A percentile compares a stretch with the other conserved stretches of the same genome.
These are phyloP conservation scores for Leccinellum albellum DNA, from an alignment of 768 basidiomycete species.

Conservation along the genomic window DNA sequence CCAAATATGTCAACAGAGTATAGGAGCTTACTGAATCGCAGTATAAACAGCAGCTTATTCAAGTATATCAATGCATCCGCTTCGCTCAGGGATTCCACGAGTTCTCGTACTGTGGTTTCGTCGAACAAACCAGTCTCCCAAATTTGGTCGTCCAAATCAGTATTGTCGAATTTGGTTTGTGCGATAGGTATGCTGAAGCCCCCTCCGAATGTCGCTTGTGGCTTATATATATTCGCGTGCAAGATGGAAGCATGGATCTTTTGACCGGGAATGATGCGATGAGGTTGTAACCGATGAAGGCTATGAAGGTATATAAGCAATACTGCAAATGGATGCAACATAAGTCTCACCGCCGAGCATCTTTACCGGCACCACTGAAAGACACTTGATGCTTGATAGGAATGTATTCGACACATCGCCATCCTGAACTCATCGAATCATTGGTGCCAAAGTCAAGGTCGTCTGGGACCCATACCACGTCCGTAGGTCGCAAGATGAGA, in stretches of 20 bases:
- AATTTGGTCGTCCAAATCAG: slow-evolving; percentile 3
- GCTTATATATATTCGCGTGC: slow-evolving; percentile 19
- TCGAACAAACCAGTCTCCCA: slow-evolving; percentile 25
- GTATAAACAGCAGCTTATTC: slow-evolving; percentile 18
- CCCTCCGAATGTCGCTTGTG: slow-evolving; percentile 16
- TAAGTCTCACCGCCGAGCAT: slow-evolving; percentile 14
- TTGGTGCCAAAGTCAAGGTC: slow-evolving; percentile 22
- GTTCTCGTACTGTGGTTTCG: slow-evolving; percentile 9
- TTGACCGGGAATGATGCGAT: slow-evolving; percentile 27
- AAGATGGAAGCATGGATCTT: slow-evolving; percentile 25
- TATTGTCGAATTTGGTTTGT: neutral
- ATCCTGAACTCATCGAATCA: slow-evolving; percentile 17
- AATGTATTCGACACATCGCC: slow-evolving; percentile 18
- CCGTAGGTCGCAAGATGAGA: slow-evolving; percentile 24
- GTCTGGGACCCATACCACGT: slow-evolving; percentile 27
- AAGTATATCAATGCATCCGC: slow-evolving; percentile 16
- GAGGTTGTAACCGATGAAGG: slow-evolving; percentile 15
- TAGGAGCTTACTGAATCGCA: slow-evolving; percentile 16
- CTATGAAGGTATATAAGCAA: slow-evolving; percentile 9
- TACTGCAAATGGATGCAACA: neutral
- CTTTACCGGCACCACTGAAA: slow-evolving; percentile 16
- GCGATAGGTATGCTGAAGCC: slow-evolving; percentile 21
- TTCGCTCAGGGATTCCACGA: slow-evolving; percentile 13
- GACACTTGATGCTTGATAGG: slow-evolving; percentile 24
- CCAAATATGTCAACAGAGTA: neutral